Percentiles rank a stretch among this genome's conserved stretches.
These are phyloP conservation scores for Acrocalymma vagum DNA, from an alignment of 2,329 filamentous ascomycete species.

Conservation along the genomic window DNA sequence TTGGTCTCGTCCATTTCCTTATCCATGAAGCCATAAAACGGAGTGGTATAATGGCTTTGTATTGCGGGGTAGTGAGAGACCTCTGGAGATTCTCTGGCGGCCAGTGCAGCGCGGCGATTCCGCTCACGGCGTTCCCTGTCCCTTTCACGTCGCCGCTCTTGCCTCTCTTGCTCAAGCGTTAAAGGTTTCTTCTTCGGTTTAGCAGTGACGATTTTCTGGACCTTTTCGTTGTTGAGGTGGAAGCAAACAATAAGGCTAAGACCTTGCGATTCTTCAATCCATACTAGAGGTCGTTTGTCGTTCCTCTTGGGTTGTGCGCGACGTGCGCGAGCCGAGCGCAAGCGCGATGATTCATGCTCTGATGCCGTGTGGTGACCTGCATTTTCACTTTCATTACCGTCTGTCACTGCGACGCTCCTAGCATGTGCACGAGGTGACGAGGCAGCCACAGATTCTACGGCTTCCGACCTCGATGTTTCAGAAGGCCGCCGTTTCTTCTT, in stretches of 20 bases:
- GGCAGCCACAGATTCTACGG: constrained; percentile 32
- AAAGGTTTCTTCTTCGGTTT: constrained; percentile 61
- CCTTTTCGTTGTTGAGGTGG: constrained; percentile 59
- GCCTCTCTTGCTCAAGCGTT: constrained; percentile 40
- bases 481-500: constrained; percentile 54
- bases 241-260: constrained; percentile 43
- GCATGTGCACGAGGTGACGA: constrained; percentile 39
- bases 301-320: constrained; percentile 41
- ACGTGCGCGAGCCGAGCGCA: constrained; percentile 43
- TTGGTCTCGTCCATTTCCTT: constrained; percentile 89
- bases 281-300: constrained; percentile 45
- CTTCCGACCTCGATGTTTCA: constrained; percentile 42
- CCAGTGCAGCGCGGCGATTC: constrained; percentile 56
- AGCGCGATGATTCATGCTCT: constrained; percentile 37
- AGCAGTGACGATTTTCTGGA: constrained; percentile 68
- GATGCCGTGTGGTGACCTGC: constrained; percentile 35
- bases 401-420: constrained; percentile 35
- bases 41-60: constrained; percentile 74
- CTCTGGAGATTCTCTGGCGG: constrained; percentile 49
- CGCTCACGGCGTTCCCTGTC: constrained; percentile 52
- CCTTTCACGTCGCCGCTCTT: constrained; percentile 42
- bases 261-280: constrained; percentile 43
- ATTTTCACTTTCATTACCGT: constrained; percentile 39
- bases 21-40: constrained; percentile 89
- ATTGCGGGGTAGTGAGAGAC: constrained; percentile 66